Base-by-base conservation (phyloP, 2,329 filamentous ascomycete species). In the Fusarium chaquense region DNA sequence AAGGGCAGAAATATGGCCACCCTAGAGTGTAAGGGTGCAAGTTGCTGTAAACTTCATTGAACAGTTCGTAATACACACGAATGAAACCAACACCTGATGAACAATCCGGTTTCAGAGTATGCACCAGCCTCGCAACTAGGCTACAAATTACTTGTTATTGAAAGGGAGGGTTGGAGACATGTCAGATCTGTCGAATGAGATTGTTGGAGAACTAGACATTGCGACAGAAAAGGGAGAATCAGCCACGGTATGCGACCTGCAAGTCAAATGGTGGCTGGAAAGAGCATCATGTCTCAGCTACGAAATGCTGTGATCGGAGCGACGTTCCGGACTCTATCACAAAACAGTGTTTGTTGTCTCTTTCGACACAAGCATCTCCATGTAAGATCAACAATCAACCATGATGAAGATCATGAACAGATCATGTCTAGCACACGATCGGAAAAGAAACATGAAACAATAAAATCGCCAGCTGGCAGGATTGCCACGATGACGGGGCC, bases 191-290 rank as follows among this genome's bases (percentile, higher is more conserved):
- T 43, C 38, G 33, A 50, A 62, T 62, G 22, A 49, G 32, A 49
- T 26, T 24, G 38, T n/a, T 46, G 56, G 44, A 67, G 33, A 35
- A 40, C 28, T 45, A 59, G 52, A 64, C 62, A 68, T 44, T 44
- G 20, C n/a, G 22, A 38, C 9, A 51, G 18, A 50, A 20, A 22
- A 64, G 50, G 38, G 66, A 59, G 45, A 53, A 32, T 43, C 54
- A 70, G 62, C 63, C 63, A 70, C 67, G 44, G 43, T 67, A 30
- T 50, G 49, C 41, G 38, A 70, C 24, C 55, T 62, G 52, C 43
- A 30, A 53, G 45, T 41, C 36, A 38, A 28, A 30, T 16, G 30
- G 52, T 65, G 44, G 61, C 51, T 64, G 33, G 61, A 40, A 41
- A 40, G 26, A 52, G 28, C 22, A 18, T 20, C 28, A 40, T 64